A percentile compares a stretch with the other conserved stretches of the same genome.
phyloP scores from a whole-genome alignment of 1,284 basidiomycete genomes.

The Clitocybe nebularis region DNA sequence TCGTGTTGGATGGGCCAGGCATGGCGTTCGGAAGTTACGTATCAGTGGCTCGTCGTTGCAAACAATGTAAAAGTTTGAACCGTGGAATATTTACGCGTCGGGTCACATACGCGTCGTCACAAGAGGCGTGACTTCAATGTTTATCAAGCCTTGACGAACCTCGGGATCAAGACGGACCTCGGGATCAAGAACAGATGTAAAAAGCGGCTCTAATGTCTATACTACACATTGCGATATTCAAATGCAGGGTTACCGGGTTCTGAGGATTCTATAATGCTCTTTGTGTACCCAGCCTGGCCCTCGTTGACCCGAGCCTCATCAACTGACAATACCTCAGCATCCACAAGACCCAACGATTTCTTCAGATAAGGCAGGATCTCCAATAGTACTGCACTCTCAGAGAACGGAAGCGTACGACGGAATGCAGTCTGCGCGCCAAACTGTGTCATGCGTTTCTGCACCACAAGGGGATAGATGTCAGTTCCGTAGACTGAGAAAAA shows the following conservation, averaged over 20 bases:
- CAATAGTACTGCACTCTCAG: conserved; percentile 75
- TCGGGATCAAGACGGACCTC: too few species aligned
- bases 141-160: too few species aligned
- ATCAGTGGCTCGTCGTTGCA: too few species aligned
- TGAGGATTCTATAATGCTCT: conserved; percentile 73
- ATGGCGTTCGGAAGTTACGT: conserved; percentile 20
- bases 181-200: too few species aligned
- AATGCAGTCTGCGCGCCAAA: conserved; percentile 82
- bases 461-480: too few species aligned
- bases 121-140: too few species aligned
- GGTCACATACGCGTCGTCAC: too few species aligned
- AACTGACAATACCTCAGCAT: conserved; percentile 69
- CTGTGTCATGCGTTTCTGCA: conserved; percentile 79
- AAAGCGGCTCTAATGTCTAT: not conserved
- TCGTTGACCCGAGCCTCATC: conserved; percentile 55
- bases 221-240: conserved; percentile 73
- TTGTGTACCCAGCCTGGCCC: conserved; percentile 55
- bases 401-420: conserved; percentile 84
- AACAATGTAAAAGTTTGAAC: too few species aligned
- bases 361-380: conserved; percentile 82
- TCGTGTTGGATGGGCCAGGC: conserved; percentile 30
- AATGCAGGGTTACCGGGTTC: conserved; percentile 88
- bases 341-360: conserved; percentile 74
- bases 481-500: too few species aligned
- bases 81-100: too few species aligned